phyloP scores from a whole-genome alignment of 2,329 filamentous ascomycete species.

The Botrytis medusae region DNA sequence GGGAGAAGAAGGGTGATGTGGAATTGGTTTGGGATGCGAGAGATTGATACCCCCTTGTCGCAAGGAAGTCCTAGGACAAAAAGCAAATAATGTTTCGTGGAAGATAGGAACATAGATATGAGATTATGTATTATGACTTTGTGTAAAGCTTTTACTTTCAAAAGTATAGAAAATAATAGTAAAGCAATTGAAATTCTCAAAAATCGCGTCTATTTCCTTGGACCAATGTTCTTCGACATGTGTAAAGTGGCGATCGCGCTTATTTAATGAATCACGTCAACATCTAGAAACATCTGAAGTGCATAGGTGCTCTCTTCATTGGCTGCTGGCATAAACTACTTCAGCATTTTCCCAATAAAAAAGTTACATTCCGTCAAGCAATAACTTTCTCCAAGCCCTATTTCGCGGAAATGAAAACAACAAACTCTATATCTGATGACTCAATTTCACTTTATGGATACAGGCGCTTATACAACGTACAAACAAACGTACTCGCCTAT shows the following conservation, averaged over 20 bases:
- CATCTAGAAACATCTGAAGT: not conserved
- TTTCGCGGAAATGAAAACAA: not conserved
- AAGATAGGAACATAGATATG: not conserved
- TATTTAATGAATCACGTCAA: not conserved
- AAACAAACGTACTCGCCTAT: not conserved
- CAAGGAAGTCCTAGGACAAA: not conserved
- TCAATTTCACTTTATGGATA: not conserved
- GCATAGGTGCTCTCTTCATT: not conserved
- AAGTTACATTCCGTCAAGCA: not conserved
- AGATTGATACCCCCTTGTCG: constrained; percentile 22
- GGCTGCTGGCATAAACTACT: not conserved
- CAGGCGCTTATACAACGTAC: not conserved
- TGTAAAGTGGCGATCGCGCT: not conserved
- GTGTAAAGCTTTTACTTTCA: not conserved
- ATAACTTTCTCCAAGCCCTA: not conserved
- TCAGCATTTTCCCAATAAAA: not conserved
- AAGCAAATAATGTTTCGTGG: not conserved
- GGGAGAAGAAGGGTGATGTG: constrained; percentile 55
- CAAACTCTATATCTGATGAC: not conserved
- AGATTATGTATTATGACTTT: not conserved
- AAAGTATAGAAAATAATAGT: not conserved
- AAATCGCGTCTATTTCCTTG: not conserved
- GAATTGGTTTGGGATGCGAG: constrained; percentile 60
- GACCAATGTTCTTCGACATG: not conserved
- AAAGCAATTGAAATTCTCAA: not conserved